Evolutionary conservation across 371 early-diverging fungal genomes (phyloP).

Genomic region (Entomophthora muscae): DNA sequence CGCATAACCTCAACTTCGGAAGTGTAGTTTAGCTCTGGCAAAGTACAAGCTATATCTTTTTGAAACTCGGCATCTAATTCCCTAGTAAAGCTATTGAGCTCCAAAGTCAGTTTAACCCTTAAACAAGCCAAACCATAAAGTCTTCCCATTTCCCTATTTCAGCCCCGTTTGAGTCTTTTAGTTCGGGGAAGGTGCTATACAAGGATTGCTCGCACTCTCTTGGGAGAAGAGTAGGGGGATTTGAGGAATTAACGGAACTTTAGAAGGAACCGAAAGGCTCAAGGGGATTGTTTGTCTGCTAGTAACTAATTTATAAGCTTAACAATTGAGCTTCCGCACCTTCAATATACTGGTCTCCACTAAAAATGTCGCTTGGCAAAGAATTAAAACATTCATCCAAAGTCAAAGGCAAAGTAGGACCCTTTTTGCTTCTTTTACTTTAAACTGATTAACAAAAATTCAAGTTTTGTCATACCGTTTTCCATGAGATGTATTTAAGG

Average conservation of each 20-base stretch:
- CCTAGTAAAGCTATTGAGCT: neutral
- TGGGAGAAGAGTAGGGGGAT: neutral
- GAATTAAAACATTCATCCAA: neutral
- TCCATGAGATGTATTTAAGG: neutral
- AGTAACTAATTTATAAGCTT: neutral
- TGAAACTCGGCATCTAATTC: neutral
- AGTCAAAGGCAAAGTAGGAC: neutral
- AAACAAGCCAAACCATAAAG: neutral
- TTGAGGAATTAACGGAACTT: neutral
- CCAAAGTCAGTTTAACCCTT: neutral
- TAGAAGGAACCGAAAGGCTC: neutral
- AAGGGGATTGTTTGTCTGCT: neutral
- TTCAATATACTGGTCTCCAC: neutral
- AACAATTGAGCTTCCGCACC: neutral
- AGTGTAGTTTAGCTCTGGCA: neutral
- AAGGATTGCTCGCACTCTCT: neutral
- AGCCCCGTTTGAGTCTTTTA: neutral
- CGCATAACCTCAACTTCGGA: neutral
- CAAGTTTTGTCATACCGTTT: too few relatives aligned
- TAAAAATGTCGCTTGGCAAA: neutral
- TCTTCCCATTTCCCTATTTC: neutral
- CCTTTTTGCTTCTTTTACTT: neutral
- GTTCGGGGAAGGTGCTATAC: neutral
- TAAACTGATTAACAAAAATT: neutral
- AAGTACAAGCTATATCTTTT: neutral